Percentiles rank a stretch among this genome's conserved stretches.
Evolutionary conservation across 1,139 yeast genomes (phyloP).

Genomic region (Yamadazyma dendronema): DNA sequence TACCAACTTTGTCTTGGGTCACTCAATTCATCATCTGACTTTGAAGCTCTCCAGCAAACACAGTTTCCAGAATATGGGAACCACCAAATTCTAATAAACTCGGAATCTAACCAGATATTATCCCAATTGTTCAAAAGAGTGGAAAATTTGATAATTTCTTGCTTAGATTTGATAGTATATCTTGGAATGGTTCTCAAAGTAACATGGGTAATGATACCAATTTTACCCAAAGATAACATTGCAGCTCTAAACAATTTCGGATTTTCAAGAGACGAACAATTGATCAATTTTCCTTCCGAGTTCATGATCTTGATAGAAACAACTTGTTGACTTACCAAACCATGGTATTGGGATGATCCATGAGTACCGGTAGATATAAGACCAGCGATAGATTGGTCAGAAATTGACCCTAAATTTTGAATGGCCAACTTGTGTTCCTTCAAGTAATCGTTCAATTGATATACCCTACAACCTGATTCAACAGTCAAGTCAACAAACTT

Average conservation of each 20-base stretch:
- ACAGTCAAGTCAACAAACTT: constrained; percentile 86
- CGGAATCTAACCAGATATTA: constrained; percentile 83
- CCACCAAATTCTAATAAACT: constrained; percentile 95
- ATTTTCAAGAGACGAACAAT: constrained; percentile 67
- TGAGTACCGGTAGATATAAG: constrained; percentile 95
- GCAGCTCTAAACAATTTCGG: constrained; percentile 82
- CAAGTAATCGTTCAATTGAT: constrained; percentile 68
- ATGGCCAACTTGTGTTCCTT: constrained; percentile 68
- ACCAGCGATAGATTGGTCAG: constrained; percentile 93
- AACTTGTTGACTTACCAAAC: constrained; percentile 83
- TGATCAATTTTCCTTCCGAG: constrained; percentile 68
- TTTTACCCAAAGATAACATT: constrained; percentile 80
- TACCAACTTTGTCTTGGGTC: constrained; percentile 78
- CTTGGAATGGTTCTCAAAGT: constrained; percentile 83
- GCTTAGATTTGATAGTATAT: constrained; percentile 76
- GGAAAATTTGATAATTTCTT: constrained; percentile 78
- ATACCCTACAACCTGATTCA: constrained; percentile 88
- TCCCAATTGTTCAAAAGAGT: constrained; percentile 69
- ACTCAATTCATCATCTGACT: constrained; percentile 62
- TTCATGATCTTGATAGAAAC: constrained; percentile 73
- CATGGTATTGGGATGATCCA: constrained; percentile 92
- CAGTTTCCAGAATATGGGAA: constrained; percentile 88
- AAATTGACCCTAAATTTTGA: constrained; percentile 90
- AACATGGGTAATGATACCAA: constrained; percentile 87
- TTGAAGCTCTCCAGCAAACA: constrained; percentile 86